Percentiles rank a stretch among this genome's conserved stretches.
phyloP scores from a whole-genome alignment of 768 basidiomycete genomes.

The Naganishia vishniacii region DNA sequence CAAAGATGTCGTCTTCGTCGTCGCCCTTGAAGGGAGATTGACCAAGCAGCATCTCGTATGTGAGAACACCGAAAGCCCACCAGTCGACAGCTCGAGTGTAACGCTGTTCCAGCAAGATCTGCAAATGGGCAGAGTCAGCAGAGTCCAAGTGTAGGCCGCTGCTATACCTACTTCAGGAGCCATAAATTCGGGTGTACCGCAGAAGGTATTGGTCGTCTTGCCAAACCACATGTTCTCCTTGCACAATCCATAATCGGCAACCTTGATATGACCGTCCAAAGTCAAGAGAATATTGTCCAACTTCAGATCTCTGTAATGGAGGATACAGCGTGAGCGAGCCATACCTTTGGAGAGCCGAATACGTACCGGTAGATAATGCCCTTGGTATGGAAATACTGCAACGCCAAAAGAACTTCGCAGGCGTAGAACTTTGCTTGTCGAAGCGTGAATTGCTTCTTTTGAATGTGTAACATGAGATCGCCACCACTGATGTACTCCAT shows the following conservation, averaged over 20 bases:
- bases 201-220: conserved; percentile 94
- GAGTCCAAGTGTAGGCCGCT: background rate
- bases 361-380: conserved; percentile 96
- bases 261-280: conserved; percentile 94
- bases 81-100: conserved; percentile 98
- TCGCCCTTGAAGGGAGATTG: conserved; percentile 99
- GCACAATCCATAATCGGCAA: conserved; percentile 97
- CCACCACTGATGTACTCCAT: conserved; percentile 99
- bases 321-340: background rate
- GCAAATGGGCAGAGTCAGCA: conserved; percentile 11
- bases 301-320: conserved; percentile 72
- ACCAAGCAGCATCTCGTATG: conserved; percentile 96
- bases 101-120: conserved; percentile 98
- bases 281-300: conserved; percentile 96
- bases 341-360: background rate
- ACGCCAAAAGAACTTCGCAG: conserved; percentile 84
- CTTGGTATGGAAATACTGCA: conserved; percentile 97
- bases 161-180: conserved; percentile 75
- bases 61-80: conserved; percentile 99
- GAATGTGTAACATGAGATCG: conserved; percentile 98
- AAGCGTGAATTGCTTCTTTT: conserved; percentile 96
- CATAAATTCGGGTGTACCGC: conserved; percentile 99
- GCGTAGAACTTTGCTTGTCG: conserved; percentile 99
- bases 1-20: conserved; percentile 99
- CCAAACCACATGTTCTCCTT: conserved; percentile 99